Percentiles rank a stretch among this genome's conserved stretches.
phyloP scores from a whole-genome alignment of 208 protist genomes.

The Crithidia thermophila region DNA sequence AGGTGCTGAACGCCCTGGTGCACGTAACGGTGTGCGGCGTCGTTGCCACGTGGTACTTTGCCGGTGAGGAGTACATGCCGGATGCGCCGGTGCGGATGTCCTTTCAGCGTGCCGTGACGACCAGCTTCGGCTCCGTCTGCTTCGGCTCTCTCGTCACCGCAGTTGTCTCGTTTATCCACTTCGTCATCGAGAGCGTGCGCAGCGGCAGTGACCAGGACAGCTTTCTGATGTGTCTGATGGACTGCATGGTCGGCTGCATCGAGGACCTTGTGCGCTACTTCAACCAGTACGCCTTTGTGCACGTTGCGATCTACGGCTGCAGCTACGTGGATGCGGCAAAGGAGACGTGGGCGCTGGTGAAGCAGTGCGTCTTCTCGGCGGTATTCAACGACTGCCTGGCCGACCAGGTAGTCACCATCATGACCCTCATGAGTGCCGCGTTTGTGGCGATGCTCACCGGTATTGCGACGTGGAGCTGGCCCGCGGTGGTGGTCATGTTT shows the following conservation, averaged over 20 bases:
- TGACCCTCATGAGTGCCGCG: slow-evolving; percentile 36
- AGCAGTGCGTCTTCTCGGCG: slow-evolving; percentile 70
- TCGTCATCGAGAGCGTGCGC: slow-evolving; percentile 34
- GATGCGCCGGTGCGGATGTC: slow-evolving; percentile 48
- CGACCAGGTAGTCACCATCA: slow-evolving; percentile 36
- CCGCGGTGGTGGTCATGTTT: slow-evolving; percentile 32
- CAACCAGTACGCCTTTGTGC: slow-evolving; percentile 91
- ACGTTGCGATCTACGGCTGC: slow-evolving; percentile 90
- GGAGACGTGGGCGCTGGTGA: slow-evolving; percentile 62
- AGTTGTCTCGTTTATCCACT: slow-evolving; percentile 62
- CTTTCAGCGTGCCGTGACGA: slow-evolving; percentile 75
- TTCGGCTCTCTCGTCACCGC: slow-evolving; percentile 86
- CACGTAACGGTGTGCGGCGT: slow-evolving; percentile 79
- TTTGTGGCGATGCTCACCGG: slow-evolving; percentile 31
- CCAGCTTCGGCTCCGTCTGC: slow-evolving; percentile 88
- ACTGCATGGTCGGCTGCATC: slow-evolving; percentile 59
- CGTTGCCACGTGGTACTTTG: slow-evolving; percentile 90
- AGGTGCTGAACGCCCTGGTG: slow-evolving; percentile 65
- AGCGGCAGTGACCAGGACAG: slow-evolving; percentile 24
- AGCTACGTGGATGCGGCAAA: slow-evolving; percentile 80
- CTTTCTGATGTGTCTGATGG: slow-evolving; percentile 59
- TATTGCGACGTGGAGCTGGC: slow-evolving; percentile 26
- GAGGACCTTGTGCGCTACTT: slow-evolving; percentile 79
- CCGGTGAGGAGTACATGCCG: slow-evolving; percentile 60
- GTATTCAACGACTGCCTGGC: slow-evolving; percentile 84